Conservation (phyloP, 139 green algal species). For the Chara braunii region DNA sequence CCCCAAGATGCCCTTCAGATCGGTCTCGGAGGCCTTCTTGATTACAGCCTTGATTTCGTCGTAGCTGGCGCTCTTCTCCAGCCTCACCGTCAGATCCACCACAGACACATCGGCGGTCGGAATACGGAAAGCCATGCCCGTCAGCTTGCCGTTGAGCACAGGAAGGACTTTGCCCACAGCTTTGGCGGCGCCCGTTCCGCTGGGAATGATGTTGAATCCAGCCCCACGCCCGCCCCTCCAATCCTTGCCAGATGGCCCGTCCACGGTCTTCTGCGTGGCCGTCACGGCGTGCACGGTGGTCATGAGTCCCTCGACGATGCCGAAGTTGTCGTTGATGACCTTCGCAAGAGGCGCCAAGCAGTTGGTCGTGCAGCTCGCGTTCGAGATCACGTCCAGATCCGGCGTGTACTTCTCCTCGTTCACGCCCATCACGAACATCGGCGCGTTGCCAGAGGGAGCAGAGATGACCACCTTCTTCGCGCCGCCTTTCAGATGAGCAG, state of each 20-base stretch:
- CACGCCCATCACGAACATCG: constrained; percentile 94
- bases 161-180: constrained; percentile 72
- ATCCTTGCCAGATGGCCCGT: constrained; percentile 89
- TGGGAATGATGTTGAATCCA: constrained; percentile 90
- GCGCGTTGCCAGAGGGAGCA: constrained; percentile 73
- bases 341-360: constrained; percentile 87
- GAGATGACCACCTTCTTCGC: constrained; percentile 94
- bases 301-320: constrained; percentile 74
- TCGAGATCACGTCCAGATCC: constrained; percentile 56
- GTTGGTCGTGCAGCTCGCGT: constrained; percentile 93
- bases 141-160: constrained; percentile 91
- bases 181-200: constrained; percentile 89
- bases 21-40: constrained; percentile 58
- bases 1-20: constrained; percentile 72
- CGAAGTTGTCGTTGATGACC: constrained; percentile 67
- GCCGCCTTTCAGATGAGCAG: constrained; percentile 43
- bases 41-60: constrained; percentile 78
- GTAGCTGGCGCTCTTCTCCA: constrained; percentile 80
- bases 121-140: constrained; percentile 93
- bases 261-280: constrained; percentile 92
- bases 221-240: constrained; percentile 83
- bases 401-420: constrained; percentile 82
- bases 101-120: constrained; percentile 87
- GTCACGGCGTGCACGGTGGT: constrained; percentile 91
- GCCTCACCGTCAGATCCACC: constrained; percentile 80